phyloP scores from a whole-genome alignment of 2,329 filamentous ascomycete genomes.

The Zasmidium citrigriseum region DNA sequence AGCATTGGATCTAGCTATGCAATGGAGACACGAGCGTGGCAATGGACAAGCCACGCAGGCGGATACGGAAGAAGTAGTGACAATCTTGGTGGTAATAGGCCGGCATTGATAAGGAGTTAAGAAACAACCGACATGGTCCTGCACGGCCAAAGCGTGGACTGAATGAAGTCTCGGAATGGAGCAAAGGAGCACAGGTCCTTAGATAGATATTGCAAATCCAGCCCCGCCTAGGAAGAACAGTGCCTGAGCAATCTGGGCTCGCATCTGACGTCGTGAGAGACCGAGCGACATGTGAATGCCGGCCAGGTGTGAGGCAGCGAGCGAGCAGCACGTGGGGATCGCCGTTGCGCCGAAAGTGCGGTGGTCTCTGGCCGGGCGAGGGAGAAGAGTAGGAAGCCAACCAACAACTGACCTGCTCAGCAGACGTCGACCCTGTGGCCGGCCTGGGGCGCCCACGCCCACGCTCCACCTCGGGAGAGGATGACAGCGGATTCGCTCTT shows the following conservation, averaged over 20 bases:
- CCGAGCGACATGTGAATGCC: slow-evolving; percentile 7
- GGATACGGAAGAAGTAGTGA: slow-evolving; percentile 91
- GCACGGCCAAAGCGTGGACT: not conserved
- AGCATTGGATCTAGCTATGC: slow-evolving; percentile 60
- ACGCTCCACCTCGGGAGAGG: slow-evolving; percentile 10
- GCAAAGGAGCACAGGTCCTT: slow-evolving; percentile 13
- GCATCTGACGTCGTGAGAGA: slow-evolving; percentile 1
- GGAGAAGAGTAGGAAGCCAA: slow-evolving; percentile 3
- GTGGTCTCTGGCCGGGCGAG: not conserved
- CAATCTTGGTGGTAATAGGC: slow-evolving; percentile 81
- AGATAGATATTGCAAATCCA: not conserved
- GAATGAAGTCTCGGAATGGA: slow-evolving; percentile 9
- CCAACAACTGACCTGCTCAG: slow-evolving; percentile 21
- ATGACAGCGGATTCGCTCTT: not conserved
- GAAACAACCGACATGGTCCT: slow-evolving; percentile 5
- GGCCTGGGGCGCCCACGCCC: not conserved
- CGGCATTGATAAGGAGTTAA: slow-evolving; percentile 61
- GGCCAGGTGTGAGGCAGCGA: slow-evolving; percentile 9
- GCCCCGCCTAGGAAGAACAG: not conserved
- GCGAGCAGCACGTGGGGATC: slow-evolving; percentile 5
- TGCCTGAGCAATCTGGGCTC: slow-evolving; percentile 4
- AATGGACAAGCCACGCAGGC: slow-evolving; percentile 81
- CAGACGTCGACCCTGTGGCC: slow-evolving; percentile 5
- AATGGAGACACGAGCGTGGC: slow-evolving; percentile 75
- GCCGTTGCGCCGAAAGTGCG: slow-evolving; percentile 19